A percentile compares a stretch with the other conserved stretches of the same genome.
Evolutionary conservation across 495 filamentous ascomycete genomes (phyloP).

Genomic region (Oleoguttula mirabilis): DNA sequence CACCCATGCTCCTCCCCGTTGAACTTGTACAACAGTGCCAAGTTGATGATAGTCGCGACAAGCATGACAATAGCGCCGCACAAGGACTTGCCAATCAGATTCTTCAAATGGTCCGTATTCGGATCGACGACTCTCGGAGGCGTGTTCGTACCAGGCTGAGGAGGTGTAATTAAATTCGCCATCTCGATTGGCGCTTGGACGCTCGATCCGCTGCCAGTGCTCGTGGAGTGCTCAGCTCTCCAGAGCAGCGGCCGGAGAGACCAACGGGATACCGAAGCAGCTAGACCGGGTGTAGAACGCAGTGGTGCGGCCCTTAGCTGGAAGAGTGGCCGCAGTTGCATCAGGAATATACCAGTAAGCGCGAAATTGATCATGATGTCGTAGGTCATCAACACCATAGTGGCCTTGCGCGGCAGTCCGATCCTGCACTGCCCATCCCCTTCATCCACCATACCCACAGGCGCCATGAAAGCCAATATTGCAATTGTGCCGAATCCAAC

Average conservation of each 20-base stretch:
- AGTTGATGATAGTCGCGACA: constrained; percentile 28
- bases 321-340: constrained; percentile 20
- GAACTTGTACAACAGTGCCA: constrained; percentile 21
- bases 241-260: constrained; percentile 4
- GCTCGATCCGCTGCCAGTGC: neutral
- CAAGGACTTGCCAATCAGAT: neutral
- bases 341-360: constrained; percentile 27
- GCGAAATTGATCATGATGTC: constrained; percentile 27
- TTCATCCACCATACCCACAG: neutral
- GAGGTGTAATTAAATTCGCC: no score
- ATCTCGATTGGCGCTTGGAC: neutral
- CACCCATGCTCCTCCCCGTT: constrained; percentile 28
- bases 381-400: constrained; percentile 27
- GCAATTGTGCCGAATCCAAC: constrained; percentile 28
- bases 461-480: constrained; percentile 26
- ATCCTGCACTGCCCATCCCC: constrained; percentile 25
- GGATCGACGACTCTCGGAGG: neutral
- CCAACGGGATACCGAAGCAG: constrained; percentile 19
- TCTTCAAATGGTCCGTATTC: neutral
- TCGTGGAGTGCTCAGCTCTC: neutral
- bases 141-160: no score
- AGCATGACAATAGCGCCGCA: constrained; percentile 14
- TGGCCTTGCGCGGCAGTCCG: constrained; percentile 27
- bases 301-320: neutral
- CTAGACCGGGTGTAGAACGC: neutral